Base-by-base conservation (phyloP, 805 yeast species). In the Danielozyma ontarioensis region DNA sequence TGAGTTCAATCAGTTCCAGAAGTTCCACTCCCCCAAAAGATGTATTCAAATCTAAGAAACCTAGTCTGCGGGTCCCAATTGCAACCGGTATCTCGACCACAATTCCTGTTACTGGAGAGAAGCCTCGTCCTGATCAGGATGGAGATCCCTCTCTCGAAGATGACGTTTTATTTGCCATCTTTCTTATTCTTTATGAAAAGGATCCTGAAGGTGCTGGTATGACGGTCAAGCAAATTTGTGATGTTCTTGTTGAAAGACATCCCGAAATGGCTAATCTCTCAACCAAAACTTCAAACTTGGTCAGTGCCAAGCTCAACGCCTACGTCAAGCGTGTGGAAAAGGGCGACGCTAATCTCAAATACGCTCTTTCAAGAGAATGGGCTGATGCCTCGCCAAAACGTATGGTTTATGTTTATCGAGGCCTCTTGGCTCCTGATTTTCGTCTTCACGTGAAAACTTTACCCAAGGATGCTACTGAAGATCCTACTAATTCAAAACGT, bases 141-240 rank as follows among this genome's bases (percentile, higher is more conserved):
- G 63, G 72, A 38, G 71, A 67, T 40, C 59, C 69, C 8, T 65
- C 84, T 16, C 66, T 83, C 35, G 93, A 83, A 45, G 88, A 80
- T 56, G 82, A 79, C 42, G 93, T 84, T 13, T 62, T 84, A 35
- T 77, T 67, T 55, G 88, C 89, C 4, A 84, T 84, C 35, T 83
- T 84, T 50, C 71, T 76, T 36, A 83, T 83, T 31, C 57, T 84
- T 37, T 81, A 64, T 56, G 89, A 81, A 39, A 65, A 72, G 41
- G 95, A 84, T 51, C 60, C 80, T 1, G 72, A 71, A 33, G 80
- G 83, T 32, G 68, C 71, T 39, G 95, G 95, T 43, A 82, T 84
- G 88, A 84, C 95, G n/a, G 95, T 84, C 21, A 84, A 84, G 51
- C 94, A 84, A 53, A 74, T 84, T 38, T 84, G 94, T 59, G 95